Evolutionary conservation across 2,329 filamentous ascomycete species (phyloP).

Genomic region (Paecilomyces sp.): DNA sequence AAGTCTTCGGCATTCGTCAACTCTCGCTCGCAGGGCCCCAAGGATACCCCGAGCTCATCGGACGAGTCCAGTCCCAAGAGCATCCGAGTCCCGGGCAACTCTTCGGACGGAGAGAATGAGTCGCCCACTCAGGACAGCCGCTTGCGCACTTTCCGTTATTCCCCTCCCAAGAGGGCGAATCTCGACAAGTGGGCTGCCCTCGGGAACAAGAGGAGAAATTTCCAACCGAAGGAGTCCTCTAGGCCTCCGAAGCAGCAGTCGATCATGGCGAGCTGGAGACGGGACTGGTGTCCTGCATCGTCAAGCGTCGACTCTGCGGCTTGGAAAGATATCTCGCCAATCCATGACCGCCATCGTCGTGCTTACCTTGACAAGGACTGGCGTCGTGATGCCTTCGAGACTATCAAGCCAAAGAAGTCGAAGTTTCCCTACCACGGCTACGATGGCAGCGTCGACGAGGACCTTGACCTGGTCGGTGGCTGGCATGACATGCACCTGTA

Average conservation of each 20-base stretch:
- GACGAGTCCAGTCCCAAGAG: conserved; percentile 20
- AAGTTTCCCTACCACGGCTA: conserved; percentile 29
- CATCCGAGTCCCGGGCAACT: conserved; percentile 58
- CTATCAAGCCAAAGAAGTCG: conserved; percentile 22
- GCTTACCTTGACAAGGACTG: conserved; percentile 39
- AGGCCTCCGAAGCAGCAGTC: conserved; percentile 40
- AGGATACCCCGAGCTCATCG: conserved; percentile 10
- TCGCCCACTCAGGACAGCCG: conserved; percentile 27
- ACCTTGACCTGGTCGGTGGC: conserved; percentile 92
- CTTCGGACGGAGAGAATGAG: conserved; percentile 64
- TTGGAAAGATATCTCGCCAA: conserved; percentile 23
- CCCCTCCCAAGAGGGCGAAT: conserved; percentile 46
- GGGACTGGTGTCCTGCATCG: conserved; percentile 32
- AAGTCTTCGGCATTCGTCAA: conserved; percentile 48
- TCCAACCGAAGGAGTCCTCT: conserved; percentile 47
- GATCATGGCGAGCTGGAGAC: conserved; percentile 35
- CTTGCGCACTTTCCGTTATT: conserved; percentile 46
- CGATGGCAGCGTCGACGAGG: conserved; percentile 55
- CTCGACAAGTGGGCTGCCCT: conserved; percentile 86
- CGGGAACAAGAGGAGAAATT: conserved; percentile 73
- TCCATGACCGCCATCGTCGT: conserved; percentile 27
- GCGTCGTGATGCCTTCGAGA: conserved; percentile 34
- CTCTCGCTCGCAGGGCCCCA: conserved; percentile 33
- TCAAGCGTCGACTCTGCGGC: conserved; percentile 31
- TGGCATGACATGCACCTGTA: conserved; percentile 67